phyloP scores from a whole-genome alignment of 352 stramenopile genomes.

The Globisporangium lucens region DNA sequence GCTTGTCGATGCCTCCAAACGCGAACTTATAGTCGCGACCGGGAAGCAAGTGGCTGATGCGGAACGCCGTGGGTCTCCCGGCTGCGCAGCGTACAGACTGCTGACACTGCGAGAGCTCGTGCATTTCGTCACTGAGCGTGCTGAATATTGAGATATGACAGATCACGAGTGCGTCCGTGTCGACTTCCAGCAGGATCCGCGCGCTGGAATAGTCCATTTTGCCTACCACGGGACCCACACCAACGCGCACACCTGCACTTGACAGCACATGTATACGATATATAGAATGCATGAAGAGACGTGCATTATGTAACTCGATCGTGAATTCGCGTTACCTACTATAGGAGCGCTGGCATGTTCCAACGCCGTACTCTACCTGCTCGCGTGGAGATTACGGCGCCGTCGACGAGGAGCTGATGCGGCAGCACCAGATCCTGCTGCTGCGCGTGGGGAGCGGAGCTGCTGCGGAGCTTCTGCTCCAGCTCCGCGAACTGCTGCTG shows the following conservation, averaged over 20 bases:
- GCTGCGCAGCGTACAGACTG: conserved; percentile 23
- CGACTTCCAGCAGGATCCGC: conserved; percentile 65
- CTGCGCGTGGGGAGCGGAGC: conserved; percentile 7
- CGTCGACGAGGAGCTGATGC: conserved; percentile 28
- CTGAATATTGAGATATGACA: conserved; percentile 55
- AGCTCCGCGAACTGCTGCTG: conserved; percentile 52
- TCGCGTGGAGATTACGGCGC: conserved; percentile 17
- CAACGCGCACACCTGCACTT: conserved; percentile 41
- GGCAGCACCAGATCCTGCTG: conserved; percentile 28
- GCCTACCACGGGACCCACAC: conserved; percentile 65
- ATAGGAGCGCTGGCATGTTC: too few species aligned
- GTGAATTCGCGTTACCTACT: background rate
- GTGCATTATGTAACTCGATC: background rate
- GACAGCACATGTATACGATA: background rate
- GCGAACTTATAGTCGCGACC: conserved; percentile 50
- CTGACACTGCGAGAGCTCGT: conserved; percentile 36
- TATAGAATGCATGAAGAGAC: background rate
- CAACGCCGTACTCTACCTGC: background rate
- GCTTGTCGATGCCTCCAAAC: conserved; percentile 50
- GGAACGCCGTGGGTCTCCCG: conserved; percentile 37
- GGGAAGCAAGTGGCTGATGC: conserved; percentile 40
- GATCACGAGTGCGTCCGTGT: conserved; percentile 32
- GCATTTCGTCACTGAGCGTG: conserved; percentile 28
- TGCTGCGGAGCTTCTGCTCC: conserved; percentile 25
- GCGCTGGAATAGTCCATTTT: conserved; percentile 48